Evolutionary conservation across 192 early-diverging fungal species (phyloP).

Genomic region (Backusella circina): DNA sequence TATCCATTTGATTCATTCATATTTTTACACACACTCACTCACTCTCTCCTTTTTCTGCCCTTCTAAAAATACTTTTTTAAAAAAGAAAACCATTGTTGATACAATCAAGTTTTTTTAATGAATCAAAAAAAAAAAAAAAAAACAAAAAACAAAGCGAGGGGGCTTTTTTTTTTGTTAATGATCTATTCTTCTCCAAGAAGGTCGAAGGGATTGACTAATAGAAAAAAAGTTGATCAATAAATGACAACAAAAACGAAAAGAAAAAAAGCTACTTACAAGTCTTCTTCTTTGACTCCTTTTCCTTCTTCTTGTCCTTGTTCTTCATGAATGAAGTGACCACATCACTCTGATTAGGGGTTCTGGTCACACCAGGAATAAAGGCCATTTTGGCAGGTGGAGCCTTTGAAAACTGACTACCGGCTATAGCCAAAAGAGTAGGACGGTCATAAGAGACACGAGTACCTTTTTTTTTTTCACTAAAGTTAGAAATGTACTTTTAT

Average conservation of each 20-base stretch:
- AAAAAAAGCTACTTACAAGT: constrained; percentile 20
- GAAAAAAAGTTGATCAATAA: background rate
- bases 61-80: background rate
- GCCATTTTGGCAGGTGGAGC: constrained; percentile 55
- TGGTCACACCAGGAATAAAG: constrained; percentile 61
- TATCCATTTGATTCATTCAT: no score
- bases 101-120: background rate
- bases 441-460: constrained; percentile 66
- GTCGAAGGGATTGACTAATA: constrained; percentile 2
- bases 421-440: constrained; percentile 53
- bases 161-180: background rate
- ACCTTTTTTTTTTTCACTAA: constrained; percentile 42
- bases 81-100: no score
- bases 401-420: constrained; percentile 57
- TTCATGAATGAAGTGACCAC: constrained; percentile 16
- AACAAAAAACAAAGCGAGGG: background rate
- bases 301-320: constrained; percentile 29
- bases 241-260: background rate
- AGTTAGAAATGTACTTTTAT: no score
- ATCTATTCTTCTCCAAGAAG: constrained; percentile 5
- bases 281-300: constrained; percentile 25
- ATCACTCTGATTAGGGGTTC: constrained; percentile 5
- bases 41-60: background rate
- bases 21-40: background rate
- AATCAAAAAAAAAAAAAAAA: background rate